Evolutionary conservation across 2,329 filamentous ascomycete species (phyloP).

Genomic region (Trichothecium roseum): DNA sequence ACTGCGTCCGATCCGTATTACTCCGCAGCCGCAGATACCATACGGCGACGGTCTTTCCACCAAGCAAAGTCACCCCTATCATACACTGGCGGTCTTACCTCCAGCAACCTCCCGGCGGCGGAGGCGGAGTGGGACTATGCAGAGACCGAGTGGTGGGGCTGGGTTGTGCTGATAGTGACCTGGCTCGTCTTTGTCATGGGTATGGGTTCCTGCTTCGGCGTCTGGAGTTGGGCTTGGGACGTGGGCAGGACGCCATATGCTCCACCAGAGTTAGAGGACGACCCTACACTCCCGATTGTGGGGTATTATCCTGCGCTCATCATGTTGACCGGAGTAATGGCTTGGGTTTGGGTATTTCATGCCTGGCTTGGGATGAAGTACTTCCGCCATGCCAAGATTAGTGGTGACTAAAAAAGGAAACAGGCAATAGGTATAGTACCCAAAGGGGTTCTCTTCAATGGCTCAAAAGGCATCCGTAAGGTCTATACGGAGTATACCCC

Average conservation of each 20-base stretch:
- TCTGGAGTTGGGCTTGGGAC: slow-evolving; percentile 99
- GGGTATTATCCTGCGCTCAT: slow-evolving; percentile 95
- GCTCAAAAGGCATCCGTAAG: too few relatives aligned
- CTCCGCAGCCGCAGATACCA: slow-evolving; percentile 20
- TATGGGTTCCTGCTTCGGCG: slow-evolving; percentile 88
- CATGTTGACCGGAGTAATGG: slow-evolving; percentile 89
- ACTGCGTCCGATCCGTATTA: slow-evolving; percentile 58
- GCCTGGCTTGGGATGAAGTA: slow-evolving; percentile 99
- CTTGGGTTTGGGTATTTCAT: slow-evolving; percentile 96
- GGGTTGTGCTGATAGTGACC: slow-evolving; percentile 80
- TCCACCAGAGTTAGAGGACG: slow-evolving; percentile 88
- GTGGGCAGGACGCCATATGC: slow-evolving; percentile 93
- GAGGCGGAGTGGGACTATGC: slow-evolving; percentile 74
- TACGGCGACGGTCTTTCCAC: slow-evolving; percentile 35
- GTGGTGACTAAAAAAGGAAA: slow-evolving; percentile 37
- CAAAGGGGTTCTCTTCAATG: too few relatives aligned
- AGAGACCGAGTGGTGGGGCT: slow-evolving; percentile 97
- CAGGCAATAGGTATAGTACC: too few relatives aligned
- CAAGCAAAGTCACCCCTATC: slow-evolving; percentile 52
- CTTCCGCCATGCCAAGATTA: slow-evolving; percentile 92
- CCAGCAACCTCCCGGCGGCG: slow-evolving; percentile 36
- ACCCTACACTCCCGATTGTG: slow-evolving; percentile 86
- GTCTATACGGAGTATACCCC: too few relatives aligned
- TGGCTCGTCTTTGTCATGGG: slow-evolving; percentile 95
- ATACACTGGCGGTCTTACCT: slow-evolving; percentile 15